These are phyloP conservation scores for Betula pendula DNA, from an alignment of 306 rosid species.

Conservation along the genomic window DNA sequence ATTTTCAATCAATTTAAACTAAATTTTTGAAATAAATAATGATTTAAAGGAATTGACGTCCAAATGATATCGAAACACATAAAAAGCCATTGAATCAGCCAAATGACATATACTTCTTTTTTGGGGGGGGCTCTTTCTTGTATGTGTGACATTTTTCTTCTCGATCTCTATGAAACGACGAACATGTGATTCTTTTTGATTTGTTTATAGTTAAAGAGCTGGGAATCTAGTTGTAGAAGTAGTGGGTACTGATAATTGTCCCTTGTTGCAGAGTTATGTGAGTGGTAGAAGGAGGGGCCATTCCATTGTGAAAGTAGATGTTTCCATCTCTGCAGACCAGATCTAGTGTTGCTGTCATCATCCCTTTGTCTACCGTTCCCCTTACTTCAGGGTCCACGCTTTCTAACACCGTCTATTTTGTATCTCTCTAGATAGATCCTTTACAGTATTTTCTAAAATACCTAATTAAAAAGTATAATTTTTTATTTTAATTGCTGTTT, in stretches of 20 bases:
- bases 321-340: conserved; percentile 37
- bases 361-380: conserved; percentile 34
- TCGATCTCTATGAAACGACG: background rate
- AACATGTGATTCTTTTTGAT: background rate
- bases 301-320: conserved; percentile 30
- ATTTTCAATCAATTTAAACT: no score
- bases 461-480: no score
- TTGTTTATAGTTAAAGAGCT: background rate
- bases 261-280: conserved; percentile 20
- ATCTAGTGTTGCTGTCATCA: conserved; percentile 40
- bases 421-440: no score
- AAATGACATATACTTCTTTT: background rate
- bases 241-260: conserved; percentile 31
- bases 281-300: conserved; percentile 40
- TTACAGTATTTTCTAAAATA: no score
- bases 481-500: no score
- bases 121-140: background rate
- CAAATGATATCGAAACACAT: no score
- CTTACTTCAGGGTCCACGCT: background rate
- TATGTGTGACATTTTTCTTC: background rate
- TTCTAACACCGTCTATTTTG: background rate
- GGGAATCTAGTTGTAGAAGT: conserved; percentile 23
- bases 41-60: no score
- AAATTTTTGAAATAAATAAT: no score
- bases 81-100: background rate